Conservation (phyloP, 2,329 filamentous ascomycete species). For the Colletotrichum musicola region DNA sequence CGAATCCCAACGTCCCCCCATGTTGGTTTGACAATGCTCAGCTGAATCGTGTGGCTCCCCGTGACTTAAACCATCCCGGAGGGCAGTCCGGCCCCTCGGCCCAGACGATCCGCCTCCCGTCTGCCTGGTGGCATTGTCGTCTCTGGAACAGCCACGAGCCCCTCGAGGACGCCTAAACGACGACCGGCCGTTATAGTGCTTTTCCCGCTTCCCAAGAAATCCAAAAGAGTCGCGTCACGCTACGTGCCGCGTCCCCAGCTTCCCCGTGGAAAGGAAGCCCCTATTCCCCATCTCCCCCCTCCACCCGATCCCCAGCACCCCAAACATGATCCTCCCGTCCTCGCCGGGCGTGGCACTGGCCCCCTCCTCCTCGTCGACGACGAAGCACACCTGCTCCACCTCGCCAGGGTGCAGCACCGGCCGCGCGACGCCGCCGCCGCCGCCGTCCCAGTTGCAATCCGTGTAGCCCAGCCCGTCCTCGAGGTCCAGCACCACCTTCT, state of each 20-base stretch:
- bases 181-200: neutral
- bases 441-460: slow-evolving; percentile 69
- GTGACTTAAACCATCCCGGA: neutral
- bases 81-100: neutral
- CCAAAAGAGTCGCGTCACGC: slow-evolving; percentile 29
- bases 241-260: slow-evolving; percentile 69
- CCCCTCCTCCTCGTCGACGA: slow-evolving; percentile 61
- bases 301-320: slow-evolving; percentile 89
- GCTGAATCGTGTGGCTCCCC: neutral
- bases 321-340: slow-evolving; percentile 76
- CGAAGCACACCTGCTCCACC: slow-evolving; percentile 75
- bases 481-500: slow-evolving; percentile 70
- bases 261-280: slow-evolving; percentile 89
- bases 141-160: neutral
- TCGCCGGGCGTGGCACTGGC: slow-evolving; percentile 64
- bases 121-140: neutral
- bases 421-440: slow-evolving; percentile 53
- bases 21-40: neutral
- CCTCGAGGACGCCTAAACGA: slow-evolving; percentile 9
- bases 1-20: neutral
- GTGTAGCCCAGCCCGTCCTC: slow-evolving; percentile 63
- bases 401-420: slow-evolving; percentile 73
- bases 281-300: slow-evolving; percentile 89
- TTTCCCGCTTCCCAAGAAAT: neutral
- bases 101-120: slow-evolving; percentile 3